A percentile compares a stretch with the other conserved stretches of the same genome.
phyloP scores from a whole-genome alignment of 2,329 filamentous ascomycete genomes.

The Penicillium janthinellum region DNA sequence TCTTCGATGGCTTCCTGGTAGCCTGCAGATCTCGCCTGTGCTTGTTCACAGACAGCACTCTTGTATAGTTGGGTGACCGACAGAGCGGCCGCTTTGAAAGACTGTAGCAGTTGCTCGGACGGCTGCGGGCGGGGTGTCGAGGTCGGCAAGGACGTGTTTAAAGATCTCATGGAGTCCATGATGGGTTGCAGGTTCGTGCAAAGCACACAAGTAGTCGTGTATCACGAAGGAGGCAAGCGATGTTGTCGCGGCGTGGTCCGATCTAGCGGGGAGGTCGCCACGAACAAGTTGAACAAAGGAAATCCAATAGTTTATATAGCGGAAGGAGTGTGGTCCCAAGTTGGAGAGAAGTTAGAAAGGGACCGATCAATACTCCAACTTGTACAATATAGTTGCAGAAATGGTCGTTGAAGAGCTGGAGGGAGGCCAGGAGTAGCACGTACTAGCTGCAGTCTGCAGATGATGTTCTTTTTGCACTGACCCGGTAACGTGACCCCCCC shows the following conservation, averaged over 20 bases:
- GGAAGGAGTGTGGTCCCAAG: neutral
- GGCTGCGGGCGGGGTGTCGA: slow-evolving; percentile 52
- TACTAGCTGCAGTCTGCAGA: slow-evolving; percentile 22
- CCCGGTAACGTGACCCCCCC: slow-evolving; percentile 41
- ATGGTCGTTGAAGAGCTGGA: slow-evolving; percentile 6
- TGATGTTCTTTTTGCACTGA: slow-evolving; percentile 37
- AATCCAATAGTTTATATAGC: neutral
- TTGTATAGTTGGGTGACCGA: slow-evolving; percentile 98
- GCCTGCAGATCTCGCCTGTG: slow-evolving; percentile 74
- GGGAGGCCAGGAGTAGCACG: slow-evolving; percentile 12
- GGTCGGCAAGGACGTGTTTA: slow-evolving; percentile 63
- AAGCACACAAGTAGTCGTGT: neutral
- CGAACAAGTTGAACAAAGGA: slow-evolving; percentile 11
- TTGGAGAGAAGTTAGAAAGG: neutral
- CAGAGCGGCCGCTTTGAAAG: slow-evolving; percentile 88
- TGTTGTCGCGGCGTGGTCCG: slow-evolving; percentile 6
- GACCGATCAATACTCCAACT: neutral
- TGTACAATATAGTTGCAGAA: slow-evolving; percentile 1
- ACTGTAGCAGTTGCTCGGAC: slow-evolving; percentile 68
- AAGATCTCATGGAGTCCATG: slow-evolving; percentile 67
- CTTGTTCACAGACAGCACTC: slow-evolving; percentile 76
- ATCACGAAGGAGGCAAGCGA: neutral
- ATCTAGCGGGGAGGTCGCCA: slow-evolving; percentile 11
- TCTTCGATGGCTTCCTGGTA: slow-evolving; percentile 96
- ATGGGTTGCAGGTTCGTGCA: slow-evolving; percentile 4